Evolutionary conservation across 495 filamentous ascomycete species (phyloP), one percentile per base, ranked within the genome.

Genomic region (Choiromyces venosus): DNA sequence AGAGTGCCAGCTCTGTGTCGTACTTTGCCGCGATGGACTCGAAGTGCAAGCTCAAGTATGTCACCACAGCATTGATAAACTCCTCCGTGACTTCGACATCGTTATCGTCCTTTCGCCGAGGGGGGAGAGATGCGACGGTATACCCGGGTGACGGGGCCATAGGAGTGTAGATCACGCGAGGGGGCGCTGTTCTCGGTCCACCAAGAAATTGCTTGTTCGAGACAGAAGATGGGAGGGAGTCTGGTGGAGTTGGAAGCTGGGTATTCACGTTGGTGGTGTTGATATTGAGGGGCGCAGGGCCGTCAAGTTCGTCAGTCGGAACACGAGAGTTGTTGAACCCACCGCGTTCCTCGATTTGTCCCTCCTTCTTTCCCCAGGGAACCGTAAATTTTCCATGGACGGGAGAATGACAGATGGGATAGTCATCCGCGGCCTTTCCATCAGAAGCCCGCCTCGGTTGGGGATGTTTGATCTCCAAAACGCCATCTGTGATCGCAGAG

Each of bases 391-490:
- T 73, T n/a, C 72, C 78, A 66, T 74, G 73, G 16, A 72, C 69
- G 6, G 79, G 79, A 36, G 79, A 81, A 38, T 74, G 73, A 42
- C 79, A 81, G 75, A 81, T 81, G 39, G 79, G 79, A 73, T 81
- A 81, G 33, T 81, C 74, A 36, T 79, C 77, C 36, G 65, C 25
- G 21, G 75, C 71, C 25, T 29, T 61, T 61, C 16, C 52, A 5
- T 61, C 52, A 7, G 25, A 61, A 61, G 52, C 52, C 29, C 69
- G 52, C 33, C 65, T 67, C 44, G 67, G 39, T 42, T 74, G 74
- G 37, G 66, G 67, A 33, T 75, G 72, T 42, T 46, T 65, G 37
- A 9, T 39, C 38, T 71, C 71, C 21, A 78, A 77, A 9, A 33
- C 66, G 52, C 76, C 71, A 46, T 80, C 78, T n/a, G 78, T 80